These are phyloP conservation scores for Boletellus ananas DNA, from an alignment of 768 basidiomycete genomes.

Conservation along the genomic window DNA sequence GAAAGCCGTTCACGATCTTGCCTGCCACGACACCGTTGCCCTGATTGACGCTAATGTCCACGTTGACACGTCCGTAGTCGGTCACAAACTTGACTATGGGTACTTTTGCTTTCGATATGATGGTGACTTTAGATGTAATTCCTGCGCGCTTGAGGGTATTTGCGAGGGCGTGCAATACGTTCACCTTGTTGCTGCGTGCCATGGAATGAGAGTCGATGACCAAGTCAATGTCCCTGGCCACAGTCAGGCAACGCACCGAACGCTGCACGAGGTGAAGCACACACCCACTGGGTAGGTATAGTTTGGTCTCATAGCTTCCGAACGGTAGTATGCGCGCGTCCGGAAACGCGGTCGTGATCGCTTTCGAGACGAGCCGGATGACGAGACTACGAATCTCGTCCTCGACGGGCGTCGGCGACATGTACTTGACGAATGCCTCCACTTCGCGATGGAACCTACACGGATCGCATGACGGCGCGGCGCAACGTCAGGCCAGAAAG, in stretches of 20 bases:
- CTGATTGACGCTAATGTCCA: constrained; percentile 95
- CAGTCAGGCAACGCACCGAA: constrained; percentile 11
- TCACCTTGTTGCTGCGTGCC: constrained; percentile 63
- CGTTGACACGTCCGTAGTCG: constrained; percentile 71
- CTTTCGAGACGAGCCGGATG: constrained; percentile 63
- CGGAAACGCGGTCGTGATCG: constrained; percentile 62
- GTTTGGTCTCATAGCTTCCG: constrained; percentile 88
- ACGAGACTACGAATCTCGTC: constrained; percentile 79
- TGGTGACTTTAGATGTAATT: constrained; percentile 76
- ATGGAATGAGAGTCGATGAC: constrained; percentile 80
- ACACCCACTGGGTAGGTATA: constrained; percentile 91
- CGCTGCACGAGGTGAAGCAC: constrained; percentile 23
- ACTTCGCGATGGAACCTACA: constrained; percentile 84
- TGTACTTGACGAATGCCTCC: constrained; percentile 77
- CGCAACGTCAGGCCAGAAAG: neutral
- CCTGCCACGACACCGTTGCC: constrained; percentile 78
- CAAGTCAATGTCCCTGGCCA: constrained; percentile 85
- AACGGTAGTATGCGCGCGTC: constrained; percentile 85
- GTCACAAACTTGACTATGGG: constrained; percentile 97
- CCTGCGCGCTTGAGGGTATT: constrained; percentile 67
- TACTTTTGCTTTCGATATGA: constrained; percentile 91
- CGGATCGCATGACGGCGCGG: constrained; percentile 4
- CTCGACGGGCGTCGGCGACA: constrained; percentile 81
- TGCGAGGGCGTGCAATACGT: constrained; percentile 74
- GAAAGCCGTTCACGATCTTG: constrained; percentile 74